A percentile compares a stretch with the other conserved stretches of the same genome.
These are phyloP conservation scores for Scheffersomyces coipomensis DNA, from an alignment of 805 yeast genomes.

Conservation along the genomic window DNA sequence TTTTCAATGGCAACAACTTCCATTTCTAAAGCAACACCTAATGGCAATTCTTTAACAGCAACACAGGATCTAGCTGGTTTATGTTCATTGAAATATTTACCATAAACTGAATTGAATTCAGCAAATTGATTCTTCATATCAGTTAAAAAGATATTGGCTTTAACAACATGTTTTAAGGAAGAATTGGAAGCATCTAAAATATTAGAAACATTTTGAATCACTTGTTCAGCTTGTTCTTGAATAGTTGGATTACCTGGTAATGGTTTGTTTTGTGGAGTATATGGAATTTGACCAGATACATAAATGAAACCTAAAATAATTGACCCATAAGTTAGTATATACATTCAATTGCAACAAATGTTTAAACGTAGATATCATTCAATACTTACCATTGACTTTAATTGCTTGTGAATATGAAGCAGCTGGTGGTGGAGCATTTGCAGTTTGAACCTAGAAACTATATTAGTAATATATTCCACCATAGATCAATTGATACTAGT, in stretches of 20 bases:
- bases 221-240: conserved; percentile 76
- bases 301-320: conserved; percentile 65
- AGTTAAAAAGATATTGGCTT: conserved; percentile 85
- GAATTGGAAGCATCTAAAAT: conserved; percentile 86
- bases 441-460: conserved; percentile 52
- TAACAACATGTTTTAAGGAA: conserved; percentile 77
- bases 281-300: conserved; percentile 94
- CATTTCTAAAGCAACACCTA: conserved; percentile 84
- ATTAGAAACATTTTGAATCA: conserved; percentile 61
- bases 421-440: conserved; percentile 92
- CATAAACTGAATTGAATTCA: conserved; percentile 83
- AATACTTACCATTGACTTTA: conserved; percentile 64
- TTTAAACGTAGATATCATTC: neutral
- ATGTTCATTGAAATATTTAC: conserved; percentile 69
- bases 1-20: conserved; percentile 86
- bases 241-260: conserved; percentile 66
- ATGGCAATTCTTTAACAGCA: conserved; percentile 88
- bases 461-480: conserved; percentile 10
- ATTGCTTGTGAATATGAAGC: conserved; percentile 96
- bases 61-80: conserved; percentile 98
- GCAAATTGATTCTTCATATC: conserved; percentile 81
- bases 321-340: conserved; percentile 13
- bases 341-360: neutral
- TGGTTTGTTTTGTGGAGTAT: conserved; percentile 77
- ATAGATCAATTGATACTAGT: neutral